Evolutionary conservation across 306 rosid genomes (phyloP).

Genomic region (Dryas drummondii): DNA sequence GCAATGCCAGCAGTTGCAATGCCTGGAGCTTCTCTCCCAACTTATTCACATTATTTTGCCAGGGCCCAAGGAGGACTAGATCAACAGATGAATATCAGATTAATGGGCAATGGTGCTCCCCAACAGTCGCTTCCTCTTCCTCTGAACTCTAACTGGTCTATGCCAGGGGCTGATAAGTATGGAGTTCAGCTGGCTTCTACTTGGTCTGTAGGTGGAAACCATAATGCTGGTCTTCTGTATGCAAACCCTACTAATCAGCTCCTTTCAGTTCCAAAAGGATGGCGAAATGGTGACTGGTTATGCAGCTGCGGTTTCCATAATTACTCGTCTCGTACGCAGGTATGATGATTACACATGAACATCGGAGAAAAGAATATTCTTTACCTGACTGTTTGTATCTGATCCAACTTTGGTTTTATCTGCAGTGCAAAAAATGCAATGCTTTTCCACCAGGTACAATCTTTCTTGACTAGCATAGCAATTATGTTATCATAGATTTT

Average conservation of each 20-base stretch:
- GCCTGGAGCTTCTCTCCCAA: constrained; percentile 76
- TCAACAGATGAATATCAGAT: constrained; percentile 60
- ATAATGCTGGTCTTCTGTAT: constrained; percentile 49
- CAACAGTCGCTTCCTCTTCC: constrained; percentile 52
- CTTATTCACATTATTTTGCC: constrained; percentile 64
- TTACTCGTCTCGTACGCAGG: constrained; percentile 89
- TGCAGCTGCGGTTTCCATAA: constrained; percentile 95
- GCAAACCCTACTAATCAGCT: constrained; percentile 47
- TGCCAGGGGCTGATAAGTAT: constrained; percentile 56
- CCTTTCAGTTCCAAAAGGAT: constrained; percentile 59
- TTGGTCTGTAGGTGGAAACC: constrained; percentile 58
- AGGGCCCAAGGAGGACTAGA: constrained; percentile 71
- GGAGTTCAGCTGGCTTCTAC: constrained; percentile 55
- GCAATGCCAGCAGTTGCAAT: constrained; percentile 88
- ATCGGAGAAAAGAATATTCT: constrained; percentile 2
- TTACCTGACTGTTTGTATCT: constrained; percentile 24
- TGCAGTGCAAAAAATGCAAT: constrained; percentile 95
- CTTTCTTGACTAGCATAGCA: constrained; percentile 7
- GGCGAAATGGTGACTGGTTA: constrained; percentile 96
- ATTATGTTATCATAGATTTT: background rate
- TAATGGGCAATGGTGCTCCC: constrained; percentile 55
- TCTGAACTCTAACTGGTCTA: constrained; percentile 59
- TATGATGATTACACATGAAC: constrained; percentile 23
- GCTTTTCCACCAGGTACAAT: constrained; percentile 79
- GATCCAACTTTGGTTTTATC: constrained; percentile 32